A percentile compares a stretch with the other conserved stretches of the same genome.
Evolutionary conservation across 2,329 filamentous ascomycete genomes (phyloP).

Genomic region (Diplodia sapinea): DNA sequence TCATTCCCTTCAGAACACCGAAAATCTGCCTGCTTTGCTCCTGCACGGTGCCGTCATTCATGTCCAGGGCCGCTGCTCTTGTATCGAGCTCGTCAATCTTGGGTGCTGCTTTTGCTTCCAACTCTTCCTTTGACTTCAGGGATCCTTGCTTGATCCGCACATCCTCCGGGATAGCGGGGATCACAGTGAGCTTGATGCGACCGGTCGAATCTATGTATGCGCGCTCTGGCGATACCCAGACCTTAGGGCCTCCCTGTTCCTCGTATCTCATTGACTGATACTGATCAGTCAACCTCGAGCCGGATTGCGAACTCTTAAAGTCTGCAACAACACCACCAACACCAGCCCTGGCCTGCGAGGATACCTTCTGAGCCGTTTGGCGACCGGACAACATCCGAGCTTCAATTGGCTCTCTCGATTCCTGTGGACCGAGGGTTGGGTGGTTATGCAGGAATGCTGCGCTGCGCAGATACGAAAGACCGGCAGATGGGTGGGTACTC

Average conservation of each 20-base stretch:
- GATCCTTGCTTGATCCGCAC: conserved; percentile 25
- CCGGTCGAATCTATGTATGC: conserved; percentile 55
- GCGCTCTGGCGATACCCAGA: conserved; percentile 56
- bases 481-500: conserved; percentile 69
- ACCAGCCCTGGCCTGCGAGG: conserved; percentile 48
- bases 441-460: conserved; percentile 64
- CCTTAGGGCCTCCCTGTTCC: conserved; percentile 58
- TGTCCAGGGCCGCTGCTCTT: not conserved
- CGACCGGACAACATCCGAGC: conserved; percentile 59
- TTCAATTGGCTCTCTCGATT: conserved; percentile 57
- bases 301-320: conserved; percentile 37
- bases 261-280: conserved; percentile 51
- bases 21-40: not conserved
- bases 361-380: conserved; percentile 32
- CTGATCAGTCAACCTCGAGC: conserved; percentile 45
- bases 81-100: conserved; percentile 5
- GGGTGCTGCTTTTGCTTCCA: conserved; percentile 8
- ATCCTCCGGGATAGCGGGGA: conserved; percentile 16
- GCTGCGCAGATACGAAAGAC: conserved; percentile 65
- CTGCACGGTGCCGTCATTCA: not conserved
- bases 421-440: conserved; percentile 65
- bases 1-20: not conserved
- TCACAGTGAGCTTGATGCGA: conserved; percentile 46
- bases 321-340: conserved; percentile 53
- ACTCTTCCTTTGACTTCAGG: conserved; percentile 12